These are phyloP conservation scores for Cantharellus anzutake DNA, from an alignment of 768 basidiomycete genomes.

Conservation along the genomic window DNA sequence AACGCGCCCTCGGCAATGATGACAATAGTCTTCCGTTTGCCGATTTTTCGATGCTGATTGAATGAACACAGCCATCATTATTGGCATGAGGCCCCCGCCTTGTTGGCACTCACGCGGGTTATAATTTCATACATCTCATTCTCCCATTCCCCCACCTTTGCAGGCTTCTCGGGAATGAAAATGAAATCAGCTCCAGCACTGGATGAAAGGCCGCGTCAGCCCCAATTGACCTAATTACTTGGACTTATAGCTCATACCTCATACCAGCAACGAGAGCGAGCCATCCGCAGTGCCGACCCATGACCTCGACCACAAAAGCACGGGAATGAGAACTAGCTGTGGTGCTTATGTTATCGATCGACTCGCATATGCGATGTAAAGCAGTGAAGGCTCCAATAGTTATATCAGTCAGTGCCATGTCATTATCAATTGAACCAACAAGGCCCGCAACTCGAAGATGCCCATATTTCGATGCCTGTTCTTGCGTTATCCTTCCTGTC, in stretches of 20 bases:
- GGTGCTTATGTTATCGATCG: slow-evolving; percentile 95
- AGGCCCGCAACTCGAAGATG: slow-evolving; percentile 96
- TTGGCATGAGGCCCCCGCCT: not conserved
- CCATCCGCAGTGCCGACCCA: slow-evolving; percentile 99
- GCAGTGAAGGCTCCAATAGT: slow-evolving; percentile 96
- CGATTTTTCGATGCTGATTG: slow-evolving; percentile 64
- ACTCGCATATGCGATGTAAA: slow-evolving; percentile 89
- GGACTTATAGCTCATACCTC: slow-evolving; percentile 29
- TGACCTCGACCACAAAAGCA: slow-evolving; percentile 96
- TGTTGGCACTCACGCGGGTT: slow-evolving; percentile 34
- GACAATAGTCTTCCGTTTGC: slow-evolving; percentile 96
- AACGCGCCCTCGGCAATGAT: slow-evolving; percentile 96
- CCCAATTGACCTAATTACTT: not conserved
- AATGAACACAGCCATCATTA: not conserved
- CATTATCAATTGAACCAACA: slow-evolving; percentile 97
- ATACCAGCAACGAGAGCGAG: slow-evolving; percentile 84
- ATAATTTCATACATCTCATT: slow-evolving; percentile 79
- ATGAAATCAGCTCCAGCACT: slow-evolving; percentile 91
- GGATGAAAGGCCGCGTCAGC: not conserved
- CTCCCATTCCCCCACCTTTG: slow-evolving; percentile 65
- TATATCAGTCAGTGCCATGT: slow-evolving; percentile 94
- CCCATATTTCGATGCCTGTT: slow-evolving; percentile 47
- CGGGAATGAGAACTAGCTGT: slow-evolving; percentile 92
- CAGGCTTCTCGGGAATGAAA: slow-evolving; percentile 92
- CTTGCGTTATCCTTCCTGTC: slow-evolving; percentile 52